Evolutionary conservation across 2,329 filamentous ascomycete species (phyloP).

Genomic region (Dactylella cylindrospora): DNA sequence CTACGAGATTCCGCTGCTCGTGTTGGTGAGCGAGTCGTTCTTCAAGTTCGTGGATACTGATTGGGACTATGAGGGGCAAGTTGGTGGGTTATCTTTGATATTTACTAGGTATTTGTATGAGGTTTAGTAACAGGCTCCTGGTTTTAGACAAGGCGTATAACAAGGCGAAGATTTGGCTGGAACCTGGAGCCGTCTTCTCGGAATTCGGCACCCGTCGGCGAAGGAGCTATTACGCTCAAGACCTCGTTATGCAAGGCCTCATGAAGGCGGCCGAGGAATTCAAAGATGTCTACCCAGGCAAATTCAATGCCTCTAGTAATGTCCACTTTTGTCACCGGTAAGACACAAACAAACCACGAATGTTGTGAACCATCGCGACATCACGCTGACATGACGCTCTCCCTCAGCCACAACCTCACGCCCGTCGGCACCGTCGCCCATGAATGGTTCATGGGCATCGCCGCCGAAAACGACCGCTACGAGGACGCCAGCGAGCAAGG

Average conservation of each 20-base stretch:
- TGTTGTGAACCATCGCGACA: neutral
- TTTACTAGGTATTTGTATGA: neutral
- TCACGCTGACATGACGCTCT: neutral
- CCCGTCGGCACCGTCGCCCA: constrained; percentile 91
- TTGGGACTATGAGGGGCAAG: constrained; percentile 84
- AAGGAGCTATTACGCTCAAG: constrained; percentile 92
- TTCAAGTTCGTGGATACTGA: constrained; percentile 95
- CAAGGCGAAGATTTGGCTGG: constrained; percentile 75
- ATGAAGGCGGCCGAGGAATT: constrained; percentile 70
- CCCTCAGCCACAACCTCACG: constrained; percentile 67
- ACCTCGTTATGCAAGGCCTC: constrained; percentile 85
- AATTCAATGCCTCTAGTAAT: constrained; percentile 86
- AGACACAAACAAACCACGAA: neutral
- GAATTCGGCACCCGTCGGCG: constrained; percentile 90
- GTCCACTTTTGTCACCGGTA: constrained; percentile 73
- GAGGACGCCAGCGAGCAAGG: constrained; percentile 79
- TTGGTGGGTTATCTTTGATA: constrained; percentile 67
- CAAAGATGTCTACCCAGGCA: constrained; percentile 35
- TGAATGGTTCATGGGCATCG: constrained; percentile 99
- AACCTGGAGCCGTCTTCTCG: constrained; percentile 83
- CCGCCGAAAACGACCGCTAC: constrained; percentile 86
- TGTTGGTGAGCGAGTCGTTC: constrained; percentile 91
- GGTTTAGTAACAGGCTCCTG: neutral
- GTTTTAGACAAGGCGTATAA: constrained; percentile 55
- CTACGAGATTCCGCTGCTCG: constrained; percentile 93